phyloP scores from a whole-genome alignment of 2,329 filamentous ascomycete species.

The Epichloe glyceriae region DNA sequence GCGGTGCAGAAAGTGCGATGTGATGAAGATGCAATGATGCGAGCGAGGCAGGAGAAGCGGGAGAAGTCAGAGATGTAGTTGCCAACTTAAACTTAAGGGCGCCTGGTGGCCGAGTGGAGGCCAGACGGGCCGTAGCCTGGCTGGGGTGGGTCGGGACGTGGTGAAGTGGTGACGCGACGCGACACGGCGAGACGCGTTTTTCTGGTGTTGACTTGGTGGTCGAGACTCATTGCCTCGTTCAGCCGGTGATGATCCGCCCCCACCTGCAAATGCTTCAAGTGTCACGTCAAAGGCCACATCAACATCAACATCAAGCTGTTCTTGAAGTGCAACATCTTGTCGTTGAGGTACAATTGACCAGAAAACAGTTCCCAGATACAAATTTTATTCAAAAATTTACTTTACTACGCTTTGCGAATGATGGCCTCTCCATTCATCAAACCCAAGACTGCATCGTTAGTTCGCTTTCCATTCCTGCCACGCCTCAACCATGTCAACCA shows the following conservation, averaged over 20 bases:
- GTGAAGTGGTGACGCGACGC: background rate
- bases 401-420: slow-evolving; percentile 9
- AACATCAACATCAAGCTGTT: too few relatives aligned
- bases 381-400: background rate
- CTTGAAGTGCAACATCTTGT: too few relatives aligned
- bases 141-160: background rate
- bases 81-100: background rate
- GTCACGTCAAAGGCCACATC: too few relatives aligned
- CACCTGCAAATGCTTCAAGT: too few relatives aligned
- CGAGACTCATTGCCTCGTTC: too few relatives aligned
- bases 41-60: background rate
- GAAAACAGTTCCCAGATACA: too few relatives aligned
- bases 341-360: too few relatives aligned
- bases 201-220: background rate
- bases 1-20: background rate
- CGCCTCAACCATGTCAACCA: slow-evolving; percentile 16
- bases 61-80: slow-evolving; percentile 2
- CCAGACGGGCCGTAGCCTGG: too few relatives aligned
- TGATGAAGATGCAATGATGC: background rate
- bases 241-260: too few relatives aligned
- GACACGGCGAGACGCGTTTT: slow-evolving; percentile 1
- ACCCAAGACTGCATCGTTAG: slow-evolving; percentile 16
- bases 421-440: slow-evolving; percentile 18
- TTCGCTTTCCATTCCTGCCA: slow-evolving; percentile 16
- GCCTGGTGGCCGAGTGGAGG: slow-evolving; percentile 1